Base-by-base conservation (phyloP, 768 basidiomycete genomes). In the Amylocystis lapponica region DNA sequence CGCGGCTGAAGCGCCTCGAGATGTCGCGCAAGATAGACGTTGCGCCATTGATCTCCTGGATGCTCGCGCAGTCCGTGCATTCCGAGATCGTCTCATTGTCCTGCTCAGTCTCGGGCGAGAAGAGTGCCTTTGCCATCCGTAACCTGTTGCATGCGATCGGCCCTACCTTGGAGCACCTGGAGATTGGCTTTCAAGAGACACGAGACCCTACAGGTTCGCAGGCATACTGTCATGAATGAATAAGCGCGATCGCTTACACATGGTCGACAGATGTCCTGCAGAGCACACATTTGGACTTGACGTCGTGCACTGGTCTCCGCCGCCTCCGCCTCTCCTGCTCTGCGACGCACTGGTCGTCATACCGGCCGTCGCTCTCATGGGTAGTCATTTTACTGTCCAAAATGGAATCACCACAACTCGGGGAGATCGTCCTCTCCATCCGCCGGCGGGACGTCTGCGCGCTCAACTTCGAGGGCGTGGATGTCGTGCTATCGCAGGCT, bases 311-410 rank as follows among this genome's bases (percentile, higher is more conserved):
- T 1, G 42, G 52, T 1, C 41, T 56, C 17, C 45, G 40, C 11
- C 39, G 34, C 12, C 39, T 56, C 12, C 47, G 39, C 17, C 45
- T 56, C 14, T 34, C 33, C 14, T 56, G 55, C 38, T 30, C 51
- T 5, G 27, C 36, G 4, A 9, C 32, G 12, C 5, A 12, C 13
- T 39, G 32, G 13, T 37, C 43, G 4, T 37, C 35, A 3, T 31
- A 37, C n/a, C 23, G 23, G n/a, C 47, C 48, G 10, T 56, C 55
- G 2, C 45, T 56, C n/a, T 56, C 55, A 14, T 56, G 55, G 55
- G 47, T 51, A 17, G 32, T 56, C 37, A 34, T 47, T 20, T 29
- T 56, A 10, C 51, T 56, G 12, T 44, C 55, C 23, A 46, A 37
- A 13, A 37, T 45, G 11, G 26, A 42, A 27, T 43, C 52, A 2